Evolutionary conservation across 2,329 filamentous ascomycete species (phyloP), one percentile per base, ranked within the genome.

Genomic region (Beauveria varroae): DNA sequence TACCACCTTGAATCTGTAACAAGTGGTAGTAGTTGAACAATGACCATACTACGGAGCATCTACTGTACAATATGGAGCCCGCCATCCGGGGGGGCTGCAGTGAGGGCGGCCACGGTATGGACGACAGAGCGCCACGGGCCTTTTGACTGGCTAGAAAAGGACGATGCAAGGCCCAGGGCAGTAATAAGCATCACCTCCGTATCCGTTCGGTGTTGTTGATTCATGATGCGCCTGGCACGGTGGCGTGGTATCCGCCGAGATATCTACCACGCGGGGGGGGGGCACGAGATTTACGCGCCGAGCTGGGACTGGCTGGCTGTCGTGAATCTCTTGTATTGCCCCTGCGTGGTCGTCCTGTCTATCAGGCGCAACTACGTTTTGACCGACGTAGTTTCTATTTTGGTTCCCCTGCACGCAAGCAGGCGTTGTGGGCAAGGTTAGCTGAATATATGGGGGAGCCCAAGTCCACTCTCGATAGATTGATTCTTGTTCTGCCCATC

Each of bases 221-320:
- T 22, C 7, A 24, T 10, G 44, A 5, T 16, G 20, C 30, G 44
- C 44, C 16, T 30, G 3, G 47, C 24, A 50, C 20, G 24, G 22
- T 47, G 44, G 44, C 40, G 22, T 47, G 44, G 44, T 47, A 24
- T 47, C 44, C 44, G 44, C 44, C 9, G 9, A 26, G 24, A 18
- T n/a, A 51, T 28, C 16, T n/a, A 10, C 22, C 47, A 47, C 37
- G 24, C 40, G 40, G 24, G 12, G 18, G 12, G 18, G 24, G 30
- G 40, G 20, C 43, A 57, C 43, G 43, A 40, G 43, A 57, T 46
- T 57, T 57, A 57, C 41, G 54, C 54, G 54, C 54, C 54, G 43
- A 28, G 43, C 41, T 37, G 41, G 26, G 54, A 47, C 54, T 57
- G 54, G 54, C 43, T 57, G 54, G 52, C 37, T 44, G 52, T 30